Conservation (phyloP, 257 asterid species). For the Nicotiana attenuata region DNA sequence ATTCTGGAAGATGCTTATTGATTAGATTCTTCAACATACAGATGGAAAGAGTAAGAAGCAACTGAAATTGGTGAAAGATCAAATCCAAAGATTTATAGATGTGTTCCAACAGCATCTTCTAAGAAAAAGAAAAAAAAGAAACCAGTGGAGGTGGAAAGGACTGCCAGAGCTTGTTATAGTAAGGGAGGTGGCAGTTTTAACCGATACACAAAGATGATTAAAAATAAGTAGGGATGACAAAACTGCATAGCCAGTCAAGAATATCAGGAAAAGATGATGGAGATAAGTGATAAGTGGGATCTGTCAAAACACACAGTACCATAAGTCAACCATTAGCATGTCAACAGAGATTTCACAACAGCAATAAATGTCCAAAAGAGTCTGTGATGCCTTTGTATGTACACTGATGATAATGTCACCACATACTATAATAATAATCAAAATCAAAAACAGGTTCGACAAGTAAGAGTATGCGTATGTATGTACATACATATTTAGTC, state of each 20-base stretch:
- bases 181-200: not conserved
- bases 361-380: not conserved
- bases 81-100: not conserved
- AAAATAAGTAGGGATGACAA: not conserved
- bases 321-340: not conserved
- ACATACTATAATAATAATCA: not conserved
- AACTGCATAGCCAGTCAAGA: not conserved
- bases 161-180: not conserved
- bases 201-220: not conserved
- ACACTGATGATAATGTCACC: not conserved
- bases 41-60: not conserved
- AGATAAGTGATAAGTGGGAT: not conserved
- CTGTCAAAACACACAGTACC: not conserved
- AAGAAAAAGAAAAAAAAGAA: not conserved
- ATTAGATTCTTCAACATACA: not conserved
- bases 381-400: not conserved
- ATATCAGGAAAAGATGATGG: not conserved
- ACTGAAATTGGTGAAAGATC: not conserved
- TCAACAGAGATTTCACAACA: not conserved
- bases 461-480: not conserved
- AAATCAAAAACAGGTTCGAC: not conserved
- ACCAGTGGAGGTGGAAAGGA: not conserved
- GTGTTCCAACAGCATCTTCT: not conserved
- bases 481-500: not conserved
- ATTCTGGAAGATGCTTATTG: not conserved